Evolutionary conservation across 2,329 filamentous ascomycete genomes (phyloP).

Genomic region (Aspergillus sojae): DNA sequence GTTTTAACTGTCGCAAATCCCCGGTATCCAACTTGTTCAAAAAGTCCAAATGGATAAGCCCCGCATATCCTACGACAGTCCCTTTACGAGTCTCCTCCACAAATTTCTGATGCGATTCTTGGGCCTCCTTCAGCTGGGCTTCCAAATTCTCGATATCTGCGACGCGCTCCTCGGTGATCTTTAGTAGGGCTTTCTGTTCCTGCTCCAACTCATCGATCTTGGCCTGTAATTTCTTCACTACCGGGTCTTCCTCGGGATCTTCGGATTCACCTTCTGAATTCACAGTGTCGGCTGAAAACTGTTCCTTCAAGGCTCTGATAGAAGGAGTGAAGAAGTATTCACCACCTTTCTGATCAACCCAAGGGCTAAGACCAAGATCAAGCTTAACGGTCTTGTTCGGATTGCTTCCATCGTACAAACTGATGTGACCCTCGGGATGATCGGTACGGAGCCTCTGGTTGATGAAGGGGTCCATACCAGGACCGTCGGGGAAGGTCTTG

Average conservation of each 20-base stretch:
- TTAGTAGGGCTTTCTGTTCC: neutral
- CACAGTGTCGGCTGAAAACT: neutral
- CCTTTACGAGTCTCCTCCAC: too few relatives aligned
- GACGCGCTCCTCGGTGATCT: neutral
- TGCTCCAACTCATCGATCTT: neutral
- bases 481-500: slow-evolving; percentile 7
- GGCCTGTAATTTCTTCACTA: too few relatives aligned
- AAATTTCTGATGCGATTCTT: neutral
- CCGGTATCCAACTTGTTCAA: neutral
- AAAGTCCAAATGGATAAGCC: neutral
- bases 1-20: neutral
- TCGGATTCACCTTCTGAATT: neutral
- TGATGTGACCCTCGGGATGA: slow-evolving; percentile 17
- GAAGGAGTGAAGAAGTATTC: slow-evolving; percentile 54
- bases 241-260: too few relatives aligned
- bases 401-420: slow-evolving; percentile 20
- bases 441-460: slow-evolving; percentile 15
- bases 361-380: too few relatives aligned
- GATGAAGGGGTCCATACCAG: slow-evolving; percentile 26
- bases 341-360: slow-evolving; percentile 48
- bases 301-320: slow-evolving; percentile 22
- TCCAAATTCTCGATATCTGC: neutral
- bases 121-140: neutral
- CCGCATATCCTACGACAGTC: neutral
- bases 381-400: slow-evolving; percentile 19